A percentile compares a stretch with the other conserved stretches of the same genome.
Conservation (phyloP, 2,329 filamentous ascomycete species). For the Cladosporium halotolerans region DNA sequence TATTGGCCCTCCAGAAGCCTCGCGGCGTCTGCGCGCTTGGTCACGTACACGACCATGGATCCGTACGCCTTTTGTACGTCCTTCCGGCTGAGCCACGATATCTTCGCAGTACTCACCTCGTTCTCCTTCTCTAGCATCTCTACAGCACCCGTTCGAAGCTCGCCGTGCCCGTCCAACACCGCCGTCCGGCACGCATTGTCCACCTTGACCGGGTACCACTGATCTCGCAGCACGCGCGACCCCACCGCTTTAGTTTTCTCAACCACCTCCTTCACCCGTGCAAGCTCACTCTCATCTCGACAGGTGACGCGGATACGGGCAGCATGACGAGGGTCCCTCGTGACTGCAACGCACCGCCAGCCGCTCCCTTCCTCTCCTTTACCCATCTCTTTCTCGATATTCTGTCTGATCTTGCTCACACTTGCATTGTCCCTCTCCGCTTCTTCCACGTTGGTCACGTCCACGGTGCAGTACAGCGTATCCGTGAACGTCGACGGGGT, state of each 20-base stretch:
- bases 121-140: slow-evolving; percentile 12
- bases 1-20: too few relatives aligned
- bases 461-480: slow-evolving; percentile 7
- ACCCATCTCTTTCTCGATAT: slow-evolving; percentile 9
- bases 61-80: too few relatives aligned
- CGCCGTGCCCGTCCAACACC: background rate
- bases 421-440: slow-evolving; percentile 1
- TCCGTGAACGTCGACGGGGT: too few relatives aligned
- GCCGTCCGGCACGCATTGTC: slow-evolving; percentile 10
- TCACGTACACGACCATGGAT: too few relatives aligned
- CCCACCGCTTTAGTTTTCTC: background rate
- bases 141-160: background rate
- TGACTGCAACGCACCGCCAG: slow-evolving; percentile 11
- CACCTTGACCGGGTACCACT: slow-evolving; percentile 10
- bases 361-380: background rate
- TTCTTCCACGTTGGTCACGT: slow-evolving; percentile 9
- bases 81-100: background rate
- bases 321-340: slow-evolving; percentile 2
- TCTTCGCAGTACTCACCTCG: slow-evolving; percentile 6
- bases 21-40: too few relatives aligned
- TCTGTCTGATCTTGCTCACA: background rate
- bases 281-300: slow-evolving; percentile 4
- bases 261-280: background rate
- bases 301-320: background rate
- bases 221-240: slow-evolving; percentile 7